These are phyloP conservation scores for Colletotrichum gloeosporioides DNA, from an alignment of 2,329 filamentous ascomycete genomes.

Conservation along the genomic window DNA sequence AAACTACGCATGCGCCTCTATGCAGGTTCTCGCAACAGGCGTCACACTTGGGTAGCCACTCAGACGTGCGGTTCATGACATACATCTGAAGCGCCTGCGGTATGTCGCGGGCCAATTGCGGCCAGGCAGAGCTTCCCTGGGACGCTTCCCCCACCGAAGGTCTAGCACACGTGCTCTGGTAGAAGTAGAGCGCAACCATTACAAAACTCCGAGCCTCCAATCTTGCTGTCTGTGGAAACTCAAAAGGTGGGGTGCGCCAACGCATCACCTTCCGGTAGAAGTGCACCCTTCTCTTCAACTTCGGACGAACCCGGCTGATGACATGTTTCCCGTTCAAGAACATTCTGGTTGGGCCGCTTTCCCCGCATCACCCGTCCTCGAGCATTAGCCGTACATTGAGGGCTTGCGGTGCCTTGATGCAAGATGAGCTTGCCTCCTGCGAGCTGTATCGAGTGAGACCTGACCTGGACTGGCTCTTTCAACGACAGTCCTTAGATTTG, in stretches of 20 bases:
- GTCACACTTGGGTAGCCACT: constrained; percentile 7
- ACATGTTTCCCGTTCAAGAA: constrained; percentile 1
- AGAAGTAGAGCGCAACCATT: not conserved
- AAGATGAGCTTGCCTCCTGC: not conserved
- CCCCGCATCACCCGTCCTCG: not conserved
- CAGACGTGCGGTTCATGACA: not conserved
- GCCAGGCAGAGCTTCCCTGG: not conserved
- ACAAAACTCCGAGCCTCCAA: not conserved
- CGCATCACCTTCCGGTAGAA: not conserved
- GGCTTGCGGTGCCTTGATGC: not conserved
- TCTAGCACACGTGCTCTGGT: not conserved
- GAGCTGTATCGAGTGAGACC: not conserved
- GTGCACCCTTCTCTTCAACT: not conserved
- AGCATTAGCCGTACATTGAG: not conserved
- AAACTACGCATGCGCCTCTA: constrained; percentile 13
- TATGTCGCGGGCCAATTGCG: not conserved
- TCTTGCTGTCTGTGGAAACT: not conserved
- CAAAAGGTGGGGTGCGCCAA: constrained; percentile 10
- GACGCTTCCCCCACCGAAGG: not conserved
- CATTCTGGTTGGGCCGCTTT: not conserved
- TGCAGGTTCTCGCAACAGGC: constrained; percentile 12
- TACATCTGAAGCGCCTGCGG: not conserved
- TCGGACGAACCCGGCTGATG: constrained; percentile 18
- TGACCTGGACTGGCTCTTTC: not conserved
- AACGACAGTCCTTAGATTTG: not conserved